Evolutionary conservation across 2,329 filamentous ascomycete species (phyloP), one percentile per base, ranked within the genome.

Genomic region (Pseudogymnoascus sp.): DNA sequence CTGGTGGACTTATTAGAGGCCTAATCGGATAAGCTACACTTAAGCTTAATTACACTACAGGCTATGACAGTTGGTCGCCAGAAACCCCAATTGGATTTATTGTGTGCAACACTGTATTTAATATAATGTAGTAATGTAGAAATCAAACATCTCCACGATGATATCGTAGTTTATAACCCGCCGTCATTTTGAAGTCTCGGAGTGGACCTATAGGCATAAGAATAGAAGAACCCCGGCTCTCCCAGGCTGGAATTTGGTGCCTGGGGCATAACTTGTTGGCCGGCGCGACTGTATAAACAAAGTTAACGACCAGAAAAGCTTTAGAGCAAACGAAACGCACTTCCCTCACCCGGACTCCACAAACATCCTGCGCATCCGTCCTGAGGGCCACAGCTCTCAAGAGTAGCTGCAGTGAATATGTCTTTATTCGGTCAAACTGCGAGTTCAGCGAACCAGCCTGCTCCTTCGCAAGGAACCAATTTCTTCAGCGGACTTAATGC

Each of bases 401-500:
- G 51, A 57, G n/a, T 19, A 14, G n/a, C 28, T 14, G 51, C 16
- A 34, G 28, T 36, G 51, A 21, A 57, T 11, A 61, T 61, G 60
- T 61, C 60, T 25, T 31, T 61, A 41, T 61, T 61, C 13, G 60
- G 60, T 25, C 60, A 61, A 61, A 25, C 60, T 19, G 25, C 60
- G 36, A 19, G 60, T 28, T 43, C 34, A 41, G 23, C 36, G 36
- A 43, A 39, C 60, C 60, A 61, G 19, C 60, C 60, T 11, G 6
- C 60, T 41, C 25, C 62, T 60, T 63, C 48, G 36, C 62, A 48
- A 51, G 39, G 61, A 43, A 62, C 61, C 25, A 62, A n/a, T 62
- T 62, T 63, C 41, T 63, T 63, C 48, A 51, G 62, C 25, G 62
- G 62, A 36, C 48, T 63, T n/a, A 39, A 63, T 61, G 60, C 60